Percentiles rank a stretch among this genome's conserved stretches.
phyloP scores from a whole-genome alignment of 2,329 filamentous ascomycete genomes.

The Talaromyces sp. region DNA sequence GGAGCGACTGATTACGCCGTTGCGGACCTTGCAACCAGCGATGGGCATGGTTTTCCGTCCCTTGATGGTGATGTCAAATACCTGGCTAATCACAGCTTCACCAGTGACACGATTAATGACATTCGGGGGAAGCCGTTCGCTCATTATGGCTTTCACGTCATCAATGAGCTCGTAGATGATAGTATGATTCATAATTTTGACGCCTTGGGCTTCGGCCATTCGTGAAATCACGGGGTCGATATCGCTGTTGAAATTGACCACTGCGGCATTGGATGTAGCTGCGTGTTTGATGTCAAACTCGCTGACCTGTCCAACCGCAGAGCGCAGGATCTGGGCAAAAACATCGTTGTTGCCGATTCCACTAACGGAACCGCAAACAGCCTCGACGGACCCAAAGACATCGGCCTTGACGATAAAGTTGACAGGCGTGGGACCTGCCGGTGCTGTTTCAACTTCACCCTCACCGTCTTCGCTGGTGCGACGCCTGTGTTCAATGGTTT shows the following conservation, averaged over 20 bases:
- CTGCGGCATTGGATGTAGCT: slow-evolving; percentile 64
- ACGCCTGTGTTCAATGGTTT: slow-evolving; percentile 49
- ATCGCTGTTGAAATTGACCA: slow-evolving; percentile 80
- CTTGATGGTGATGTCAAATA: slow-evolving; percentile 79
- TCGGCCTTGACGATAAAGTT: slow-evolving; percentile 89
- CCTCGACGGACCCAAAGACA: slow-evolving; percentile 89
- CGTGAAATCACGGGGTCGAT: slow-evolving; percentile 62
- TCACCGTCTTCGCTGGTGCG: slow-evolving; percentile 27
- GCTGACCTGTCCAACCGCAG: slow-evolving; percentile 68
- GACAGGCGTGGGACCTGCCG: slow-evolving; percentile 51
- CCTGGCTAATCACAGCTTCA: slow-evolving; percentile 76
- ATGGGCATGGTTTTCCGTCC: slow-evolving; percentile 65
- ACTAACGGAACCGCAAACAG: slow-evolving; percentile 69
- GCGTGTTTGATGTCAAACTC: slow-evolving; percentile 91
- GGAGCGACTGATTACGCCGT: slow-evolving; percentile 63
- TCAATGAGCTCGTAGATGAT: slow-evolving; percentile 51
- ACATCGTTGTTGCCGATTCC: slow-evolving; percentile 83
- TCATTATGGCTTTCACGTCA: slow-evolving; percentile 53
- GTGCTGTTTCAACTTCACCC: slow-evolving; percentile 32
- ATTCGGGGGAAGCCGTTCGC: slow-evolving; percentile 61
- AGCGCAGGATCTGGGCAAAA: slow-evolving; percentile 67
- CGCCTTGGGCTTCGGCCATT: slow-evolving; percentile 63
- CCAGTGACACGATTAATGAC: slow-evolving; percentile 68
- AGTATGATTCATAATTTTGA: slow-evolving; percentile 76
- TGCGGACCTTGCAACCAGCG: slow-evolving; percentile 81